phyloP scores from a whole-genome alignment of 2,329 filamentous ascomycete species.

The Fusarium subglutinans region DNA sequence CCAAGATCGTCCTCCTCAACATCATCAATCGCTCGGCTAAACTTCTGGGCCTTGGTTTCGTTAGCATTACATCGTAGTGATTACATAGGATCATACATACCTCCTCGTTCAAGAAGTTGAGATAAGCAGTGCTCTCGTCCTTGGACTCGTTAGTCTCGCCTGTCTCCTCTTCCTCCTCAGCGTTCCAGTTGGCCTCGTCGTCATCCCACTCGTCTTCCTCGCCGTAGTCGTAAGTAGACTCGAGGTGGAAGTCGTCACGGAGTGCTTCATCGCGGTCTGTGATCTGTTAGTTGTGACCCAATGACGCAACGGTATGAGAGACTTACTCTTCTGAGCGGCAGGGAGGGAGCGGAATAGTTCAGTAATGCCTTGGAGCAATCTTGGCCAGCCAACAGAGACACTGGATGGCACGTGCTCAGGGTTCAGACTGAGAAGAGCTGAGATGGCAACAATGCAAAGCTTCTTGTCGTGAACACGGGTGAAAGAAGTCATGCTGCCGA shows the following conservation, averaged over 20 bases:
- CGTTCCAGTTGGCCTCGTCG: conserved; percentile 83
- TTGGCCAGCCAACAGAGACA: conserved; percentile 93
- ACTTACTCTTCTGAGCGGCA: conserved; percentile 82
- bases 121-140: conserved; percentile 92
- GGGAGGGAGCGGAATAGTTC: conserved; percentile 92
- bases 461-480: conserved; percentile 98
- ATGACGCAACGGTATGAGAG: too few species aligned
- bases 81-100: conserved; percentile 53
- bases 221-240: conserved; percentile 70
- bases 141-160: conserved; percentile 75
- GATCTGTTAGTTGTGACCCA: conserved; percentile 38
- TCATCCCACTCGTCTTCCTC: conserved; percentile 86
- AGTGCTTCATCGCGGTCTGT: conserved; percentile 89
- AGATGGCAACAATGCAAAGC: conserved; percentile 93
- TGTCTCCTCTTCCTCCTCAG: conserved; percentile 74
- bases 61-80: conserved; percentile 31
- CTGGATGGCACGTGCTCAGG: conserved; percentile 88
- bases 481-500: conserved; percentile 94
- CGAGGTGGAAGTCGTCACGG: conserved; percentile 83
- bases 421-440: conserved; percentile 80
- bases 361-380: conserved; percentile 87
- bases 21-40: conserved; percentile 73
- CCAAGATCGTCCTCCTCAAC: conserved; percentile 88
- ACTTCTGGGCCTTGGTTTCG: conserved; percentile 78
- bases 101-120: conserved; percentile 96